A percentile compares a stretch with the other conserved stretches of the same genome.
phyloP scores from a whole-genome alignment of 306 rosid genomes.

The Prosopis cineraria region DNA sequence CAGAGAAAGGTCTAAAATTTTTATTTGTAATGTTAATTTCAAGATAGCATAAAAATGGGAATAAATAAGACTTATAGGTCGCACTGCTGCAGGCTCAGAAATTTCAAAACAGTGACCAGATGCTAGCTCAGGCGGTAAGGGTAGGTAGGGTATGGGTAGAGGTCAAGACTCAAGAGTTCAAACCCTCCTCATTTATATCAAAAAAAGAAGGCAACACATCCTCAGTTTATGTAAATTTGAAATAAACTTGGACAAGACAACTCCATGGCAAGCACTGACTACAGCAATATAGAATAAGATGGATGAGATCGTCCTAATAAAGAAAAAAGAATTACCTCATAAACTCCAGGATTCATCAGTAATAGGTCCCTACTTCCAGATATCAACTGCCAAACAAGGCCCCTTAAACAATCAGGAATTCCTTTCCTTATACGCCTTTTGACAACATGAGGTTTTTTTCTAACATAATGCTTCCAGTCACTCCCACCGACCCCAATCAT shows the following conservation, averaged over 20 bases:
- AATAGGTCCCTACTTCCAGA: slow-evolving; percentile 96
- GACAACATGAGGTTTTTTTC: slow-evolving; percentile 90
- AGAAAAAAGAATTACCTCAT: slow-evolving; percentile 66
- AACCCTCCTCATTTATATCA: too few species aligned
- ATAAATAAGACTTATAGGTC: neutral
- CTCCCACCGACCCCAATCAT: slow-evolving; percentile 99
- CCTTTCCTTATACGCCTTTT: slow-evolving; percentile 97
- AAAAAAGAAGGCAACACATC: neutral
- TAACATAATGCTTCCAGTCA: slow-evolving; percentile 92
- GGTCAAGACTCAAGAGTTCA: too few species aligned
- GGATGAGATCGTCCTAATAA: slow-evolving; percentile 21
- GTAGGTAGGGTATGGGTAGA: too few species aligned
- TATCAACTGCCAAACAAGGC: slow-evolving; percentile 98
- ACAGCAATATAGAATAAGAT: neutral
- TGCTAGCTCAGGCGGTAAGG: too few species aligned
- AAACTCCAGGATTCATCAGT: slow-evolving; percentile 98
- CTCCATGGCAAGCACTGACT: slow-evolving; percentile 18
- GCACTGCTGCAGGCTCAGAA: neutral
- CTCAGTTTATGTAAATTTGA: slow-evolving; percentile 11
- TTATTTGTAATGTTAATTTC: neutral
- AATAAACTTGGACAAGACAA: slow-evolving; percentile 23
- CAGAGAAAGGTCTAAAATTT: neutral
- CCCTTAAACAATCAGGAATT: slow-evolving; percentile 98
- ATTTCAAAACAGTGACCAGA: too few species aligned
- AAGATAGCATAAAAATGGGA: neutral